Percentiles rank a stretch among this genome's conserved stretches.
Conservation (phyloP, 2,329 filamentous ascomycete genomes). For the Hymenoscyphus repandus region DNA sequence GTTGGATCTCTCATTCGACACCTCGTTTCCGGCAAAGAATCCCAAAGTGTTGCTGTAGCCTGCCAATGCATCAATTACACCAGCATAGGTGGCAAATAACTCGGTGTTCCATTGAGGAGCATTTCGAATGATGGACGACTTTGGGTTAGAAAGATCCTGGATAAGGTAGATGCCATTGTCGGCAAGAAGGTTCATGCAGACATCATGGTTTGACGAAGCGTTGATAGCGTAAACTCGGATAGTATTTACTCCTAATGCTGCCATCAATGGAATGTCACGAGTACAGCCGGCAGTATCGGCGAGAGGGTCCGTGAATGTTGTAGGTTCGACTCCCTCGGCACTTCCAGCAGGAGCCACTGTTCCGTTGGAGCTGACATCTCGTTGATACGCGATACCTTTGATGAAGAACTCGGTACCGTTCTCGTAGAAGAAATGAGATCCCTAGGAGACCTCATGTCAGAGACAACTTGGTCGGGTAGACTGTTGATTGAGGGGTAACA, state of each 20-base stretch:
- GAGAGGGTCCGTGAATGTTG: constrained; percentile 76
- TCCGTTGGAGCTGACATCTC: constrained; percentile 60
- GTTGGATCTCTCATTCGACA: constrained; percentile 84
- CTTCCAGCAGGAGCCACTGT: constrained; percentile 20
- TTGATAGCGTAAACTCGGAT: constrained; percentile 95
- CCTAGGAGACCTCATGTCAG: constrained; percentile 16
- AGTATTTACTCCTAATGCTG: constrained; percentile 77
- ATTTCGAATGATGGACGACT: constrained; percentile 78
- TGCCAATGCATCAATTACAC: constrained; percentile 74
- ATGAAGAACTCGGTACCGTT: constrained; percentile 79
- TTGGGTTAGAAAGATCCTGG: constrained; percentile 81
- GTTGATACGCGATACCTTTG: constrained; percentile 92
- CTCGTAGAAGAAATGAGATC: constrained; percentile 42
- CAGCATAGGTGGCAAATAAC: constrained; percentile 75
- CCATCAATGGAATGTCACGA: constrained; percentile 79
- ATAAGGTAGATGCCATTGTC: constrained; percentile 92
- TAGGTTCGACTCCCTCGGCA: constrained; percentile 34
- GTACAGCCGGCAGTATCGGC: constrained; percentile 65
- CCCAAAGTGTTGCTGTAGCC: constrained; percentile 89
- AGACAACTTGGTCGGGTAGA: constrained; percentile 5
- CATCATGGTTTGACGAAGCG: constrained; percentile 68
- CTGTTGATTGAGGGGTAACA: background rate
- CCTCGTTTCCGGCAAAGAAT: constrained; percentile 98
- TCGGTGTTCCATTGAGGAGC: constrained; percentile 71
- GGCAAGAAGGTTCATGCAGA: constrained; percentile 78